A percentile compares a stretch with the other conserved stretches of the same genome.
phyloP scores from a whole-genome alignment of 2,329 filamentous ascomycete genomes.

The Colletotrichum karsti region DNA sequence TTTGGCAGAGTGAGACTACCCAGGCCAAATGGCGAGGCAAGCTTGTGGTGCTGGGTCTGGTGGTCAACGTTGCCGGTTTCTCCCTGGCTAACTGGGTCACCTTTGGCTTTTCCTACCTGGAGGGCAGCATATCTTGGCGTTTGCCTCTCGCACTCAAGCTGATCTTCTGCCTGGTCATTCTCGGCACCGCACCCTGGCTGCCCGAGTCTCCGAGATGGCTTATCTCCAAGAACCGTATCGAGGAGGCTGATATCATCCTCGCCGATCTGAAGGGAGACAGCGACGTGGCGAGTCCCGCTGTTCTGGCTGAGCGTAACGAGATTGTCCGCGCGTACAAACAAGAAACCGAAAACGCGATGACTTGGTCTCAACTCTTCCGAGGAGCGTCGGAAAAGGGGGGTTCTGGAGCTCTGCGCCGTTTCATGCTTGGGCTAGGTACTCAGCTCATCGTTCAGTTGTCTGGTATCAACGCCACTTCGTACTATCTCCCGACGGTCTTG shows the following conservation, averaged over 20 bases:
- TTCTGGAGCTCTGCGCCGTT: background rate
- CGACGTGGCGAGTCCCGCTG: background rate
- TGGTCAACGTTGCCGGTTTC: background rate
- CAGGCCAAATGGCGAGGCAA: background rate
- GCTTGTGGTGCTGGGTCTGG: background rate
- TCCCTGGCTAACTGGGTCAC: background rate
- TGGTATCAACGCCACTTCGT: background rate
- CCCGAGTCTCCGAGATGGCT: background rate
- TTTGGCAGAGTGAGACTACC: background rate
- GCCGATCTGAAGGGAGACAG: background rate
- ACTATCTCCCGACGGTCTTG: background rate
- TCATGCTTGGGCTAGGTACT: background rate
- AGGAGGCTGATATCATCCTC: background rate
- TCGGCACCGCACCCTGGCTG: background rate
- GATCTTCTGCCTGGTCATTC: background rate
- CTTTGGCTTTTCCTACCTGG: background rate
- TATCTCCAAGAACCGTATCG: background rate
- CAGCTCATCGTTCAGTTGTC: background rate
- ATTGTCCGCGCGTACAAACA: background rate
- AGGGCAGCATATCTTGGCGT: background rate
- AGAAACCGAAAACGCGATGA: background rate
- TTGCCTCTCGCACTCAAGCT: background rate
- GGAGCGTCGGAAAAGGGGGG: background rate
- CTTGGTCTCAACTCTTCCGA: background rate
- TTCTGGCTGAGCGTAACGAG: background rate